Evolutionary conservation across 306 rosid genomes (phyloP).

Genomic region (Echinosophora koreensis): DNA sequence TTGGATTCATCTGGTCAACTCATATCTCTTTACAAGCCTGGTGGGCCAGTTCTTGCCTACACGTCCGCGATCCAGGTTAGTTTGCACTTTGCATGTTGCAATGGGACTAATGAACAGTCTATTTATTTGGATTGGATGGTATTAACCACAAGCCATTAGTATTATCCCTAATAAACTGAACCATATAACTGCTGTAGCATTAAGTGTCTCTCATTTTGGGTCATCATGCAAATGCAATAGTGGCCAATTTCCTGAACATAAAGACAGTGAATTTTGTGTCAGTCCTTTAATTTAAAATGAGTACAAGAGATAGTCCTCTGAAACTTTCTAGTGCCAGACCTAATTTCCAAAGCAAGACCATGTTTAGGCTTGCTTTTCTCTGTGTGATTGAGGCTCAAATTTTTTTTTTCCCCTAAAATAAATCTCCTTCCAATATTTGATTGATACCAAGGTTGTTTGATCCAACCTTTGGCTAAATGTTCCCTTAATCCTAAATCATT

Average conservation of each 20-base stretch:
- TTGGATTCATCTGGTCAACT: slow-evolving; percentile 80
- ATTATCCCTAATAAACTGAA: background rate
- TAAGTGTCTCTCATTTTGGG: slow-evolving; percentile 4
- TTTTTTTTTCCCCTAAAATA: background rate
- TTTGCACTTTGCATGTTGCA: slow-evolving; percentile 38
- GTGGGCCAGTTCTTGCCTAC: slow-evolving; percentile 78
- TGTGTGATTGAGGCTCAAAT: background rate
- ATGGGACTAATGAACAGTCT: slow-evolving; percentile 19
- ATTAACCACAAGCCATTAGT: background rate
- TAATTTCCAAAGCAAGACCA: slow-evolving; percentile 5
- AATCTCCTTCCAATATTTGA: background rate
- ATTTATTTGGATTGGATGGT: background rate
- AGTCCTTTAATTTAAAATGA: background rate
- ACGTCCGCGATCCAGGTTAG: slow-evolving; percentile 82
- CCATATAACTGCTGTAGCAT: slow-evolving; percentile 2
- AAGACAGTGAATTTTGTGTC: background rate
- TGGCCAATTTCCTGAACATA: background rate
- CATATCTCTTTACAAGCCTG: slow-evolving; percentile 90
- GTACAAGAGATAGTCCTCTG: background rate
- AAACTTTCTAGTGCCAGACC: background rate
- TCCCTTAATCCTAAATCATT: background rate
- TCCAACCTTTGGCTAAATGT: slow-evolving; percentile 15
- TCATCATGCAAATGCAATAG: background rate
- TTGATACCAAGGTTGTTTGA: background rate
- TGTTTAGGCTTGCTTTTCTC: background rate